These are phyloP conservation scores for Rubroshorea leprosula DNA, from an alignment of 345 rosid genomes.

Conservation along the genomic window DNA sequence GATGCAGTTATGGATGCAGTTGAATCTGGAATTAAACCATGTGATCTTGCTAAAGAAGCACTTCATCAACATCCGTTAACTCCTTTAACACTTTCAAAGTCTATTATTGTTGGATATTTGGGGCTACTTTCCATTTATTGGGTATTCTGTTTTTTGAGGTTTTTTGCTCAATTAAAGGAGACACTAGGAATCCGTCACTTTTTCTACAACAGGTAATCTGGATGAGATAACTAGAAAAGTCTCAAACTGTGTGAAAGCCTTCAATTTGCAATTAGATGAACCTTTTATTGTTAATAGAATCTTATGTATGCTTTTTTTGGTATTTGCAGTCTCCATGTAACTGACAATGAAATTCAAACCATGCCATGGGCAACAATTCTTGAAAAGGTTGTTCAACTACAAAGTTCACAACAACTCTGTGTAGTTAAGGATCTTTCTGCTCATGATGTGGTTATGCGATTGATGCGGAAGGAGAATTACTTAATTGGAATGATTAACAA, in stretches of 20 bases:
- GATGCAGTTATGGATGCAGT: slow-evolving; percentile 98
- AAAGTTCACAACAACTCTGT: slow-evolving; percentile 73
- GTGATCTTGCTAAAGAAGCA: slow-evolving; percentile 96
- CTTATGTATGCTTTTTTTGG: slow-evolving; percentile 5
- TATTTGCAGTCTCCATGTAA: slow-evolving; percentile 77
- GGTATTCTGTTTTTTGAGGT: slow-evolving; percentile 89
- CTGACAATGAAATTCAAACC: slow-evolving; percentile 87
- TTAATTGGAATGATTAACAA: slow-evolving; percentile 97
- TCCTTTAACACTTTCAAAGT: slow-evolving; percentile 81
- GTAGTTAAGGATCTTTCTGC: slow-evolving; percentile 96
- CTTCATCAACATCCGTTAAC: slow-evolving; percentile 78
- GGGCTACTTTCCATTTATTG: slow-evolving; percentile 77
- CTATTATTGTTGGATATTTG: slow-evolving; percentile 79
- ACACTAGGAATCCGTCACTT: slow-evolving; percentile 75
- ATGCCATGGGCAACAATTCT: slow-evolving; percentile 91
- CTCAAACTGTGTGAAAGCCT: not conserved
- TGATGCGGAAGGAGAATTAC: slow-evolving; percentile 98
- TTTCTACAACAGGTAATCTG: slow-evolving; percentile 64
- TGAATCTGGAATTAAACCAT: slow-evolving; percentile 92
- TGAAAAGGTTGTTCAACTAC: slow-evolving; percentile 83
- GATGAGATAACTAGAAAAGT: slow-evolving; percentile 14
- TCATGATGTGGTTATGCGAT: slow-evolving; percentile 89
- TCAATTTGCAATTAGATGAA: slow-evolving; percentile 4
- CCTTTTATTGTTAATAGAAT: not conserved
- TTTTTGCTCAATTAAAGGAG: slow-evolving; percentile 84